Evolutionary conservation across 2,329 filamentous ascomycete genomes (phyloP).

Genomic region (Fusarium sp.): DNA sequence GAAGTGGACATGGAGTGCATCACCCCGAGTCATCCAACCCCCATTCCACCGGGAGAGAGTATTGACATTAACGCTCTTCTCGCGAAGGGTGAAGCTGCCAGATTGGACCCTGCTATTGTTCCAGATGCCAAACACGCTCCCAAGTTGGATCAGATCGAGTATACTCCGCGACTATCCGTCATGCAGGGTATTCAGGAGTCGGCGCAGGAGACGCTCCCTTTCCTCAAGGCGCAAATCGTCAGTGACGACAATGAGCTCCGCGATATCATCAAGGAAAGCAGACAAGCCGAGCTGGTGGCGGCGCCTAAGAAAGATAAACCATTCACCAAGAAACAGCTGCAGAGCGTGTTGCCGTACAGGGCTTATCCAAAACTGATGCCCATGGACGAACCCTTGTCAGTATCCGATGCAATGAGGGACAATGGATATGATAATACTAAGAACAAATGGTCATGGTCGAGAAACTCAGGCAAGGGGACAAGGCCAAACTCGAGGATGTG

Average conservation of each 20-base stretch:
- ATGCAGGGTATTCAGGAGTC: slow-evolving; percentile 79
- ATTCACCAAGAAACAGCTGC: slow-evolving; percentile 48
- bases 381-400: slow-evolving; percentile 56
- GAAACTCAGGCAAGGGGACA: slow-evolving; percentile 41
- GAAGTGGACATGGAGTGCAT: slow-evolving; percentile 99
- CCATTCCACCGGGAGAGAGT: slow-evolving; percentile 88
- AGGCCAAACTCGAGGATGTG: slow-evolving; percentile 50
- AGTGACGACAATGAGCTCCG: slow-evolving; percentile 80
- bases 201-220: slow-evolving; percentile 66
- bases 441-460: slow-evolving; percentile 49
- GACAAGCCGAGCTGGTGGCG: slow-evolving; percentile 53
- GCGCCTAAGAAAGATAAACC: slow-evolving; percentile 45
- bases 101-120: slow-evolving; percentile 75
- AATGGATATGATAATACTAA: slow-evolving; percentile 43
- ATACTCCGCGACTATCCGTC: slow-evolving; percentile 80
- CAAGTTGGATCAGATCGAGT: slow-evolving; percentile 73
- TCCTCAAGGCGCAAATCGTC: slow-evolving; percentile 89
- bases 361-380: slow-evolving; percentile 54
- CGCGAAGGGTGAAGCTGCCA: slow-evolving; percentile 77
- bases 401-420: slow-evolving; percentile 54
- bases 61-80: slow-evolving; percentile 87
- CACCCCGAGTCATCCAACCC: slow-evolving; percentile 85
- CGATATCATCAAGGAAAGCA: slow-evolving; percentile 76
- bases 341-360: slow-evolving; percentile 57
- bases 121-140: slow-evolving; percentile 70